Evolutionary conservation across 345 rosid species (phyloP), one percentile per base, ranked within the genome.

Genomic region (Litchi chinensis): DNA sequence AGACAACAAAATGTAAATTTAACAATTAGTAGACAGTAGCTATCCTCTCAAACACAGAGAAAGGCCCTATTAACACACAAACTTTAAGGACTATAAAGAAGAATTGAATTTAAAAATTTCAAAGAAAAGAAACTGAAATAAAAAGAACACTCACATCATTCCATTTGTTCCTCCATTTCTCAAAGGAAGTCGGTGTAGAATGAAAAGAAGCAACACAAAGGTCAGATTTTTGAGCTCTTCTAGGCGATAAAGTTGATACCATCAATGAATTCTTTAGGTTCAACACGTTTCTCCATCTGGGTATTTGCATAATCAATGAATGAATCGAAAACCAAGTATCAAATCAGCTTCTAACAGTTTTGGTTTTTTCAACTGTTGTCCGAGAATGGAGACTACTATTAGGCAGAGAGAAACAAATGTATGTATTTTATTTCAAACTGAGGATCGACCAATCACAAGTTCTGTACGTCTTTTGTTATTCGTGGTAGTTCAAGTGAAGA

Each of bases 141-240:
- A 10, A 69, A 5, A 16, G 44, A 80, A 32, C 37, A 32, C 91
- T 86, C 68, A 91, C 94, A 10, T 70, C 54, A 39, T 76, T 79
- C 87, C 83, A 84, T 72, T 88, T 86, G 72, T 54, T 83, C 84
- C 82, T 91, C 93, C 91, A 77, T 76, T 86, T 88, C 56, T 87
- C 85, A 10, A 65, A 76, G 3, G 84, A 10, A 37, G 67, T 12
- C 24, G 91, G 82, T 26, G 93, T 87, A 44, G 92, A 87, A 88
- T 90, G 95, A 79, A 91, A 79, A 6, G 80, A 83, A 74, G 88
- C 83, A 74, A 65, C 26, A 39, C 3, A 71, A 63, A 37, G 72
- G 60, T 69, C 26, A 9, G 70, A 76, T 4, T 73, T 75, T 62
- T 62, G 68, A 43, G 81, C 73, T 68, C 67, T 73, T 60, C 81